These are phyloP conservation scores for Vaccinium myrtillus DNA, from an alignment of 148 eudicot species.

Conservation along the genomic window DNA sequence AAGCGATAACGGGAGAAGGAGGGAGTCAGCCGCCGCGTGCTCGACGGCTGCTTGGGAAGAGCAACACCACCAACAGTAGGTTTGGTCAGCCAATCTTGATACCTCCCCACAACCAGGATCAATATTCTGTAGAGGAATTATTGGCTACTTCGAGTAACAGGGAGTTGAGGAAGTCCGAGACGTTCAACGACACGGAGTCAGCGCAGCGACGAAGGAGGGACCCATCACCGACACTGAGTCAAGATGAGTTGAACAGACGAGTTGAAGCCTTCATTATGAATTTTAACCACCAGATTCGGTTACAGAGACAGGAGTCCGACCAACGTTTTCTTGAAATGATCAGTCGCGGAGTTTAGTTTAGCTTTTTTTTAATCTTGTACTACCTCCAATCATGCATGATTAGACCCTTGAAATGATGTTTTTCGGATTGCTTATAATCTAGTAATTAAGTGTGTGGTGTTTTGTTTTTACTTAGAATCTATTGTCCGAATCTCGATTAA, in stretches of 20 bases:
- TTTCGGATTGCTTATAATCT: not conserved
- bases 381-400: not conserved
- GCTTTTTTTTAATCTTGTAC: not conserved
- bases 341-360: slow-evolving; percentile 39
- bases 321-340: slow-evolving; percentile 52
- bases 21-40: slow-evolving; percentile 17
- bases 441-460: not conserved
- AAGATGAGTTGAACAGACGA: slow-evolving; percentile 52
- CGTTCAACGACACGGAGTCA: slow-evolving; percentile 41
- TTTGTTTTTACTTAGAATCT: not conserved
- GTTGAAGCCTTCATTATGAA: slow-evolving; percentile 61
- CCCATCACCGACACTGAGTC: slow-evolving; percentile 32
- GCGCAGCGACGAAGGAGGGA: slow-evolving; percentile 32
- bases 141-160: slow-evolving; percentile 12
- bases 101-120: not conserved
- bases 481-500: not conserved
- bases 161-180: slow-evolving; percentile 60
- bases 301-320: slow-evolving; percentile 68
- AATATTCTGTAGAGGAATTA: not conserved
- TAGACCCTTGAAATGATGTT: not conserved
- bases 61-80: slow-evolving; percentile 22
- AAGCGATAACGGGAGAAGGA: slow-evolving; percentile 48
- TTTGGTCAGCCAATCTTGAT: not conserved
- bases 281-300: slow-evolving; percentile 41
- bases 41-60: slow-evolving; percentile 32